phyloP scores from a whole-genome alignment of 2,329 filamentous ascomycete species.

The Aspergillus flavus region DNA sequence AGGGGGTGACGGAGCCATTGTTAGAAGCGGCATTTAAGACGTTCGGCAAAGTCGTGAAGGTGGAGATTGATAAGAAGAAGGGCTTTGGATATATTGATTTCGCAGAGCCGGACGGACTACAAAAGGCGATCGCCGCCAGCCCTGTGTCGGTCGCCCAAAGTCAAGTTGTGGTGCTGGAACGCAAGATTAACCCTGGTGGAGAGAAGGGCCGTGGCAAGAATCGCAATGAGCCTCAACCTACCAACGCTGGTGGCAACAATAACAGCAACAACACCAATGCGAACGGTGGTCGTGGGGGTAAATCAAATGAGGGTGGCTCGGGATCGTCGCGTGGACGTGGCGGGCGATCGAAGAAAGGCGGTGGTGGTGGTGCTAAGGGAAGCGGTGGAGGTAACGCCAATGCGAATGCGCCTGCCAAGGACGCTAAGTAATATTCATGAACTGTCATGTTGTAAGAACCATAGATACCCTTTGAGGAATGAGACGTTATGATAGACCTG shows the following conservation, averaged over 20 bases:
- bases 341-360: constrained; percentile 21
- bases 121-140: constrained; percentile 79
- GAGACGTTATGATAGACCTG: neutral
- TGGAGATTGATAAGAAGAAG: constrained; percentile 94
- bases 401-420: constrained; percentile 11
- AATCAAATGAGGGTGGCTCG: constrained; percentile 19
- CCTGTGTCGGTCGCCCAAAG: constrained; percentile 82
- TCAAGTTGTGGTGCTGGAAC: constrained; percentile 81
- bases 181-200: constrained; percentile 38
- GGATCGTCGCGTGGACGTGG: constrained; percentile 24
- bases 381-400: constrained; percentile 10
- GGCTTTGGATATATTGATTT: constrained; percentile 95
- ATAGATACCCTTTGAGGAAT: neutral
- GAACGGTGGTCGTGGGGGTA: constrained; percentile 12
- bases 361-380: constrained; percentile 16
- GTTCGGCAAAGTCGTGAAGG: constrained; percentile 74
- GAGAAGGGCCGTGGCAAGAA: constrained; percentile 38
- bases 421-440: constrained; percentile 20
- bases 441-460: neutral
- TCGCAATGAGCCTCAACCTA: constrained; percentile 26
- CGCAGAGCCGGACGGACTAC: constrained; percentile 68
- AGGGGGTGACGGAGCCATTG: constrained; percentile 83
- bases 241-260: constrained; percentile 10
- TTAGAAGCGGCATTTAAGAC: constrained; percentile 72
- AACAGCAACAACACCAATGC: constrained; percentile 7